Evolutionary conservation across 306 rosid genomes (phyloP).

Genomic region (Pyrus betulifolia): DNA sequence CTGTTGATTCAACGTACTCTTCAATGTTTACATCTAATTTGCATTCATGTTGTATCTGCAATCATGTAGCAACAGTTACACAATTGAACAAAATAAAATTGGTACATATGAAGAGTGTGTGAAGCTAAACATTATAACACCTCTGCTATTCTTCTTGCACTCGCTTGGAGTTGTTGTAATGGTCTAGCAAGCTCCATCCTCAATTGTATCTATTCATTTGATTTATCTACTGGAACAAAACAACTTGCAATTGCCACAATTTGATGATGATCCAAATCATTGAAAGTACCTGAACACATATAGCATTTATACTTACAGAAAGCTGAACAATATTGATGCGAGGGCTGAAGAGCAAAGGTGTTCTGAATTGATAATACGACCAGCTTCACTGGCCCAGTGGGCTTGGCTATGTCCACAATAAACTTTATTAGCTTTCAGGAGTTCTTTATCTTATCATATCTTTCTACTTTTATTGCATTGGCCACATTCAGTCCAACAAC

Average conservation of each 20-base stretch:
- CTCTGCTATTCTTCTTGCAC: conserved; percentile 97
- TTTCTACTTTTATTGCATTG: neutral
- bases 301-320: neutral
- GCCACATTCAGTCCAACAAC: neutral
- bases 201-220: conserved; percentile 84
- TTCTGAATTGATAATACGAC: neutral
- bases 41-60: conserved; percentile 94
- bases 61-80: conserved; percentile 12
- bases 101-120: neutral
- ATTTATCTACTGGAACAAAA: conserved; percentile 88
- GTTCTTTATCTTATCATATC: neutral
- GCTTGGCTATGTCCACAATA: neutral
- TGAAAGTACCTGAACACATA: conserved; percentile 67
- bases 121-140: conserved; percentile 27
- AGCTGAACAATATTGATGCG: neutral
- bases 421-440: neutral
- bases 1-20: conserved; percentile 93
- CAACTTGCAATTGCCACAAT: conserved; percentile 97
- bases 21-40: conserved; percentile 77
- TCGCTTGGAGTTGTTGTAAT: conserved; percentile 92
- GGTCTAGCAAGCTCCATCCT: conserved; percentile 91
- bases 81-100: neutral
- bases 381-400: neutral
- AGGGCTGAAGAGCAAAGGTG: neutral
- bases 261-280: conserved; percentile 93